phyloP scores from a whole-genome alignment of 805 yeast species.

The Candida wancherniae region DNA sequence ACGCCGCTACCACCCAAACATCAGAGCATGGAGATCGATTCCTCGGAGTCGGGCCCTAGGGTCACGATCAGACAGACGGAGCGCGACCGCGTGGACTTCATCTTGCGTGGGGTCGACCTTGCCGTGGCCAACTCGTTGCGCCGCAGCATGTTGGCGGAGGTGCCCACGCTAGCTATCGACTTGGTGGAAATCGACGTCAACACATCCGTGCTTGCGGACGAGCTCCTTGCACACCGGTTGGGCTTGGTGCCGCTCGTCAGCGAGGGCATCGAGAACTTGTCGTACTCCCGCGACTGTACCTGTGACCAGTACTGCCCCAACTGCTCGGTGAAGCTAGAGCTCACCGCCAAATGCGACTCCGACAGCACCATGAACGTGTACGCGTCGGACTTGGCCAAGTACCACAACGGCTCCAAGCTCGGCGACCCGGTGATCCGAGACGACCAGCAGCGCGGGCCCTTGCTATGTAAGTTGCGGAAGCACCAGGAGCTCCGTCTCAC shows the following conservation, averaged over 20 bases:
- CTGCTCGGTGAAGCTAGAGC: constrained; percentile 82
- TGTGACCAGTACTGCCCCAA: constrained; percentile 97
- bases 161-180: constrained; percentile 95
- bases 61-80: constrained; percentile 86
- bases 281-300: constrained; percentile 92
- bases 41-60: constrained; percentile 54
- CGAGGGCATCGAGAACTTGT: constrained; percentile 74
- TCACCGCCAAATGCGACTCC: constrained; percentile 84
- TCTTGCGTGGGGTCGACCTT: constrained; percentile 79
- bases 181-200: constrained; percentile 90
- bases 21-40: constrained; percentile 25
- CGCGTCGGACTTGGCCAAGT: constrained; percentile 64
- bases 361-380: constrained; percentile 88
- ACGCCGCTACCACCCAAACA: constrained; percentile 1
- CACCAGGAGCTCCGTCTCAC: constrained; percentile 86
- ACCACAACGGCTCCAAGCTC: constrained; percentile 42
- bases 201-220: constrained; percentile 95
- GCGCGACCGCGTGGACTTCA: constrained; percentile 84
- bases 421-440: constrained; percentile 89
- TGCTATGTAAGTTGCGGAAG: constrained; percentile 84
- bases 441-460: constrained; percentile 72
- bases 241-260: constrained; percentile 89
- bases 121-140: constrained; percentile 90
- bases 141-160: constrained; percentile 90
- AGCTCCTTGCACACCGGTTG: constrained; percentile 87